These are phyloP conservation scores for Acer saccharum DNA, from an alignment of 345 rosid genomes.

Conservation along the genomic window DNA sequence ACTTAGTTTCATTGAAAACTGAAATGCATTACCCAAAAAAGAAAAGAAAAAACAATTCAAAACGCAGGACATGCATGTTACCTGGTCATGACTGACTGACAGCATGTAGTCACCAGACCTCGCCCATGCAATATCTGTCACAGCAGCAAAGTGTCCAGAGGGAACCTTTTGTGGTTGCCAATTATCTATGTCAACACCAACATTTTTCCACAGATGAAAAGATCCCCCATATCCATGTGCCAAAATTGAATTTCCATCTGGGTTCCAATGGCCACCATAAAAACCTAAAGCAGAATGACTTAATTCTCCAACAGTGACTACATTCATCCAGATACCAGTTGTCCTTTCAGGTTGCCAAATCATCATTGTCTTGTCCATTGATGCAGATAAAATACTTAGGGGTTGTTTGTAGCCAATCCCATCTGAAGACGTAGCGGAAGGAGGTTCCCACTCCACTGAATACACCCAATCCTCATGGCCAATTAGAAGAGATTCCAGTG, in stretches of 20 bases:
- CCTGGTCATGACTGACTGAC: conserved; percentile 96
- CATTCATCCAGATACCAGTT: conserved; percentile 93
- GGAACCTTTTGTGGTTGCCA: conserved; percentile 94
- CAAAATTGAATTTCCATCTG: conserved; percentile 62
- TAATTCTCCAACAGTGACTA: conserved; percentile 93
- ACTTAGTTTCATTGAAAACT: background rate
- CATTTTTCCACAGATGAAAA: conserved; percentile 84
- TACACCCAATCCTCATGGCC: conserved; percentile 99
- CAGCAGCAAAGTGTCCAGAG: conserved; percentile 85
- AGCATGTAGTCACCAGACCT: conserved; percentile 72
- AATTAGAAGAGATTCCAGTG: conserved; percentile 87
- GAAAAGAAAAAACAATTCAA: background rate
- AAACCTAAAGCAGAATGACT: conserved; percentile 97
- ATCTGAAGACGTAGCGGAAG: conserved; percentile 34
- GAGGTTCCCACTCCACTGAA: conserved; percentile 96
- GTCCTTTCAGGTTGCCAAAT: conserved; percentile 94
- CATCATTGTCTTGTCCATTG: conserved; percentile 99
- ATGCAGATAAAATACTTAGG: conserved; percentile 76
- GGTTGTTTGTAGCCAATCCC: conserved; percentile 55
- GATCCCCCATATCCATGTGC: conserved; percentile 98
- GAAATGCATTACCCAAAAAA: background rate
- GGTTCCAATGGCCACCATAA: conserved; percentile 97
- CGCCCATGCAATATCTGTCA: conserved; percentile 84
- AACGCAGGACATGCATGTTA: conserved; percentile 20
- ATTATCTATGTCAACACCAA: conserved; percentile 59